Percentiles rank a stretch among this genome's conserved stretches.
phyloP scores from a whole-genome alignment of 345 rosid species.

The Dipteronia dyeriana region DNA sequence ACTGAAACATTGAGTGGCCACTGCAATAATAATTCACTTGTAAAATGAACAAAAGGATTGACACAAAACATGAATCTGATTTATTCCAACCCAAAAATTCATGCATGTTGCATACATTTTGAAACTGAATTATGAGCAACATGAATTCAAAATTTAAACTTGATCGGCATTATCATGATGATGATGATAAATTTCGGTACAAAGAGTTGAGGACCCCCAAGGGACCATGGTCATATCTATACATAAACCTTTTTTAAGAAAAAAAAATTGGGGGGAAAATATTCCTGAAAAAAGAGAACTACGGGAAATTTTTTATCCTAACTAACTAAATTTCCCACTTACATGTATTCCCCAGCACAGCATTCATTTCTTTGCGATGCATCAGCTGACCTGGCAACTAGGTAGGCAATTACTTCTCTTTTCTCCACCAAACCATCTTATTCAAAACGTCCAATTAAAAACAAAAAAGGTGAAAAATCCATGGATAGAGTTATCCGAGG shows the following conservation, averaged over 20 bases:
- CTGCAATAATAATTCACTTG: neutral
- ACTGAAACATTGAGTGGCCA: neutral
- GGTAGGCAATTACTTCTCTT: slow-evolving; percentile 16
- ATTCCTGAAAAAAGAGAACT: neutral
- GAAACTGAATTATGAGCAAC: neutral
- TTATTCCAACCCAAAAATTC: neutral
- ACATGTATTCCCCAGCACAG: slow-evolving; percentile 21
- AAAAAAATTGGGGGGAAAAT: neutral
- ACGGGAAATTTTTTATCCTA: neutral
- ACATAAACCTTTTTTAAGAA: neutral
- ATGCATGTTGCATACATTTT: neutral
- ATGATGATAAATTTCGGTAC: neutral
- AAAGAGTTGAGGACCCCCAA: neutral
- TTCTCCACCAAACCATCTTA: slow-evolving; percentile 25
- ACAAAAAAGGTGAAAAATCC: neutral
- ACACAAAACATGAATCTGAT: neutral
- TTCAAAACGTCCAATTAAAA: slow-evolving; percentile 11
- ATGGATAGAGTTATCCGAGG: slow-evolving; percentile 7
- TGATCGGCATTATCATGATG: neutral
- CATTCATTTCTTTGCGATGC: slow-evolving; percentile 7
- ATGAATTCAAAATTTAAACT: neutral
- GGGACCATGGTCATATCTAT: slow-evolving; percentile 5
- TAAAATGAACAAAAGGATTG: neutral
- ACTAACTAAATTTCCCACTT: slow-evolving; percentile 26
- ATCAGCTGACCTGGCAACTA: neutral